phyloP scores from a whole-genome alignment of 352 stramenopile genomes.

The Phytophthora megakarya region DNA sequence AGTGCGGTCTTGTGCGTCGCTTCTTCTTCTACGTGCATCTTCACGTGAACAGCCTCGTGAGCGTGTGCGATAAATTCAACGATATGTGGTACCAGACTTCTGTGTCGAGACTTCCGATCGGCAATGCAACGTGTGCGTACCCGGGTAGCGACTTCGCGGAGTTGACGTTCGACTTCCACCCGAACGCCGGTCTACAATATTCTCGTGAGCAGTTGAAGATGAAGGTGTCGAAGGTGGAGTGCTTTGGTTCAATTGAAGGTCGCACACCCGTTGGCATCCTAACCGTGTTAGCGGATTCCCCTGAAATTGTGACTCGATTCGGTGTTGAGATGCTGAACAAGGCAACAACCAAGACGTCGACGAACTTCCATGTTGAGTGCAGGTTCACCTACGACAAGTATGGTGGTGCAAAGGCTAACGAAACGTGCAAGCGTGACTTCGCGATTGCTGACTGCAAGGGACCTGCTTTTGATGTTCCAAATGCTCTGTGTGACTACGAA shows the following conservation, averaged over 20 bases:
- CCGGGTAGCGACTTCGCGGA: constrained; percentile 65
- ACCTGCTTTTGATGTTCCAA: constrained; percentile 51
- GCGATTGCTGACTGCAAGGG: constrained; percentile 63
- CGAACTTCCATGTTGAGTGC: constrained; percentile 54
- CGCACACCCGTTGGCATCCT: constrained; percentile 41
- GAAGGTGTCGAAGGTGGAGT: constrained; percentile 53
- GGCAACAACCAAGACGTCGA: constrained; percentile 40
- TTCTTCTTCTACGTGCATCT: constrained; percentile 59
- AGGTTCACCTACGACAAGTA: constrained; percentile 56
- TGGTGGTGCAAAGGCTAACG: constrained; percentile 17
- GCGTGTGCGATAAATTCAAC: constrained; percentile 57
- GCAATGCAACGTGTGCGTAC: constrained; percentile 51
- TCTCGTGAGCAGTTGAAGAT: constrained; percentile 39
- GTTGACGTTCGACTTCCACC: constrained; percentile 68
- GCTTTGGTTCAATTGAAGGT: constrained; percentile 37
- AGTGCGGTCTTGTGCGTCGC: constrained; percentile 51
- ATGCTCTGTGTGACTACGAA: constrained; percentile 47
- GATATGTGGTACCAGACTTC: constrained; percentile 76
- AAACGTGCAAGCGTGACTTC: constrained; percentile 54
- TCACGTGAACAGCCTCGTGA: constrained; percentile 51
- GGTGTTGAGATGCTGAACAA: constrained; percentile 57
- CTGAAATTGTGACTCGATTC: constrained; percentile 58
- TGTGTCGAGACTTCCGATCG: constrained; percentile 39
- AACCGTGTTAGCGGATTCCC: constrained; percentile 30
- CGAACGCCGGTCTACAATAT: constrained; percentile 48